Conservation (phyloP, 352 stramenopile species). For the Phytophthora podocarpi region DNA sequence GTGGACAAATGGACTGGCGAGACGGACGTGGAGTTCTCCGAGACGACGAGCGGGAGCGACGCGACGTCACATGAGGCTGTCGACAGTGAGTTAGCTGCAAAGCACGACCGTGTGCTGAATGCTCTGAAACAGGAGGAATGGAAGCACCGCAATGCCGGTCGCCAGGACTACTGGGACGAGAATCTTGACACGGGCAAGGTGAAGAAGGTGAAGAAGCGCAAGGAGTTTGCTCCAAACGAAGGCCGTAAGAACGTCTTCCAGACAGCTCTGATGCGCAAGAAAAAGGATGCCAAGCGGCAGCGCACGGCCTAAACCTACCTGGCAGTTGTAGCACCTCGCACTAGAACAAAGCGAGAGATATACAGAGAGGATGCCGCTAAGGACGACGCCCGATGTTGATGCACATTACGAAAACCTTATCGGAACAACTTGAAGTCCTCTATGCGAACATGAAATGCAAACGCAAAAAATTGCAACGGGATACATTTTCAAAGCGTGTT, state of each 20-base stretch:
- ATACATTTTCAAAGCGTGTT: too few relatives aligned
- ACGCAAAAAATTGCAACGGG: too few relatives aligned
- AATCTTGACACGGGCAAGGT: conserved; percentile 73
- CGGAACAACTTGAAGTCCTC: conserved; percentile 6
- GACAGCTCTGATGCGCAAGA: conserved; percentile 61
- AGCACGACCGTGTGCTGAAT: conserved; percentile 77
- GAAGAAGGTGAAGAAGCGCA: conserved; percentile 87
- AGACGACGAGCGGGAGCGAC: conserved; percentile 45
- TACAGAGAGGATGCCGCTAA: conserved; percentile 1
- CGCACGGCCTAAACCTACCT: conserved; percentile 17
- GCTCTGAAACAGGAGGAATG: conserved; percentile 78
- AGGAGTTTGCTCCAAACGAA: conserved; percentile 83
- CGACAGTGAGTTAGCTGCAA: conserved; percentile 44
- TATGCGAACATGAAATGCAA: too few relatives aligned
- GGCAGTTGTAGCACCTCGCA: conserved; percentile 10
- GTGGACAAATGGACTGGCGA: conserved; percentile 73
- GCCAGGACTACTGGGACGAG: conserved; percentile 81
- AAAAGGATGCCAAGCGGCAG: conserved; percentile 47
- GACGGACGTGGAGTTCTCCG: conserved; percentile 50
- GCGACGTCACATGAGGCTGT: conserved; percentile 24
- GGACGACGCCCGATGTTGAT: conserved; percentile 18
- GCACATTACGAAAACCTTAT: conserved; percentile 22
- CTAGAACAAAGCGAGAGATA: conserved; percentile 17
- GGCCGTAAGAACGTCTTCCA: conserved; percentile 77
- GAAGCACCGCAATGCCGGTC: conserved; percentile 65